Conservation (phyloP, 2,329 filamentous ascomycete genomes). For the Cladophialophora bantiana region DNA sequence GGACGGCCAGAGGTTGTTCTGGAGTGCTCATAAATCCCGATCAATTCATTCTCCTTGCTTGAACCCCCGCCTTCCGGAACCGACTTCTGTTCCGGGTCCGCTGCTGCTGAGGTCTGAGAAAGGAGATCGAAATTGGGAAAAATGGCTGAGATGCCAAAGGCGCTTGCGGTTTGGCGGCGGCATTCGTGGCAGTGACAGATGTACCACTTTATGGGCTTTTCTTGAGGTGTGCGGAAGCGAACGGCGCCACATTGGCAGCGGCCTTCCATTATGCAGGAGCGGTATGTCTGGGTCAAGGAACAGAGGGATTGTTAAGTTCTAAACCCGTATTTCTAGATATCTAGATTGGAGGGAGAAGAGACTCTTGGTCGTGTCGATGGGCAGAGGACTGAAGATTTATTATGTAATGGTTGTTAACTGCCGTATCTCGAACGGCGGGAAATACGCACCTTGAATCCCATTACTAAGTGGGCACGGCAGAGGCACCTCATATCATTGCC, state of each 20-base stretch:
- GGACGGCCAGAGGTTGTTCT: slow-evolving; percentile 64
- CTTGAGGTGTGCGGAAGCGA: slow-evolving; percentile 66
- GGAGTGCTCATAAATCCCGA: slow-evolving; percentile 57
- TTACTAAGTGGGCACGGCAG: too few species aligned
- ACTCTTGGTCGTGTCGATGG: background rate
- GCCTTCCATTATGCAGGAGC: slow-evolving; percentile 58
- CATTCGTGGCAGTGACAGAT: slow-evolving; percentile 75
- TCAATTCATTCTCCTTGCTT: slow-evolving; percentile 13
- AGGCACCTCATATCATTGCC: too few species aligned
- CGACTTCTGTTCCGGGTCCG: background rate
- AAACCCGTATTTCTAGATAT: background rate
- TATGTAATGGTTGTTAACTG: background rate
- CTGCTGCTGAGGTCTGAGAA: slow-evolving; percentile 41
- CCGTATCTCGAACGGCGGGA: too few species aligned
- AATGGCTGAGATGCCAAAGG: slow-evolving; percentile 73
- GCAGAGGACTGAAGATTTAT: background rate
- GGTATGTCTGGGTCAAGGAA: background rate
- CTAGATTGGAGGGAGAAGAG: background rate
- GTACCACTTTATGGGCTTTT: slow-evolving; percentile 68
- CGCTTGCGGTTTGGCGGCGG: slow-evolving; percentile 69
- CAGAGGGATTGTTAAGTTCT: background rate
- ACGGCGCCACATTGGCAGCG: slow-evolving; percentile 71
- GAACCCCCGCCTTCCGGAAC: slow-evolving; percentile 6
- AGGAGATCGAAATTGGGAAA: slow-evolving; percentile 70
- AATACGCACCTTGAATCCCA: too few species aligned